Conservation (phyloP, 805 yeast species). For the Candida anglica region DNA sequence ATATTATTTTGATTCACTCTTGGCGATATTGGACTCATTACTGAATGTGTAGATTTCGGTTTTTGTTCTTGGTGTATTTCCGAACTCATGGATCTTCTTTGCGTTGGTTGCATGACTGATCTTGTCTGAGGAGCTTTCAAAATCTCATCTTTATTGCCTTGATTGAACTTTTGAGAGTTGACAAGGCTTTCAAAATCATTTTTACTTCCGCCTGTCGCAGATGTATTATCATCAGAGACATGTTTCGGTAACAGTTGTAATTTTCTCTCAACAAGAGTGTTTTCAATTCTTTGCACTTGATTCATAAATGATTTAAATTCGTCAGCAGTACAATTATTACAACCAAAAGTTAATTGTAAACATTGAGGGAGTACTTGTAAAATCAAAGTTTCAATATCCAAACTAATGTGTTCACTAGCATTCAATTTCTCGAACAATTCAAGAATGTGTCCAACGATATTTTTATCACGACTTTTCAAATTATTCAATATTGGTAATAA, state of each 20-base stretch:
- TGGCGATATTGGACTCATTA: conserved; percentile 9
- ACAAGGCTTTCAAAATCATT: conserved; percentile 26
- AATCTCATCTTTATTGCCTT: conserved; percentile 16
- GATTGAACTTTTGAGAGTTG: conserved; percentile 22
- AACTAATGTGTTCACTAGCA: conserved; percentile 30
- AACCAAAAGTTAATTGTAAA: conserved; percentile 30
- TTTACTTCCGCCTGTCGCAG: neutral
- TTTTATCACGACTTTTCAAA: conserved; percentile 72
- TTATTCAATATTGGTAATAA: conserved; percentile 74
- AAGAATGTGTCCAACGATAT: conserved; percentile 47
- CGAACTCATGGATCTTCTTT: conserved; percentile 4
- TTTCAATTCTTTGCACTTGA: conserved; percentile 18
- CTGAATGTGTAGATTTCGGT: neutral
- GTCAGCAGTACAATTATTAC: conserved; percentile 29
- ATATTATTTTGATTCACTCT: no score
- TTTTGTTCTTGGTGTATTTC: conserved; percentile 2
- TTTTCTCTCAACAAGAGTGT: conserved; percentile 14
- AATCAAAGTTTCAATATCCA: conserved; percentile 25
- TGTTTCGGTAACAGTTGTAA: conserved; percentile 13
- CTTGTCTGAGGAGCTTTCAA: conserved; percentile 18
- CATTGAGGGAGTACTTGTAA: conserved; percentile 29
- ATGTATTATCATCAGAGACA: no score
- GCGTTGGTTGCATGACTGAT: conserved; percentile 17
- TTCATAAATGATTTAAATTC: conserved; percentile 30
- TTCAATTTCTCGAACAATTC: conserved; percentile 50